A percentile compares a stretch with the other conserved stretches of the same genome.
These are phyloP conservation scores for Nannochloropsis gaditana DNA, from an alignment of 108 stramenopile genomes.

Conservation along the genomic window DNA sequence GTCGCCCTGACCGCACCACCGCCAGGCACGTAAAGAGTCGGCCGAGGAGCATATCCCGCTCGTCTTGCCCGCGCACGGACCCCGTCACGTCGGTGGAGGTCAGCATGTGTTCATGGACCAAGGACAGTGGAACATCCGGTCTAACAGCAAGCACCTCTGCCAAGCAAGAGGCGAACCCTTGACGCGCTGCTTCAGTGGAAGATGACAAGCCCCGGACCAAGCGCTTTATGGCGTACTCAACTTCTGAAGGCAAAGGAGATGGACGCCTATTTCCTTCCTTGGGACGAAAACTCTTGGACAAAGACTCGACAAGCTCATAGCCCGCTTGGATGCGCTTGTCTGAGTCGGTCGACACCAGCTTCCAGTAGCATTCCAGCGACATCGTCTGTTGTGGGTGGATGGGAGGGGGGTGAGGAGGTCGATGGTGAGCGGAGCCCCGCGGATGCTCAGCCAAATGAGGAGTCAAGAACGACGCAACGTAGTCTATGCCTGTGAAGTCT, in stretches of 20 bases:
- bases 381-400: background rate
- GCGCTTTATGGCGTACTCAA: constrained; percentile 48
- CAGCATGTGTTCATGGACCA: constrained; percentile 34
- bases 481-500: no score
- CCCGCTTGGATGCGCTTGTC: constrained; percentile 6
- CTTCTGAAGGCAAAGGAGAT: constrained; percentile 23
- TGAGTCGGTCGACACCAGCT: constrained; percentile 8
- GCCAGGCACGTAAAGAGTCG: constrained; percentile 48
- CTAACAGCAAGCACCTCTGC: constrained; percentile 31
- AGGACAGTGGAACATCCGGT: constrained; percentile 29
- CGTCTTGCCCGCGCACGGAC: constrained; percentile 49
- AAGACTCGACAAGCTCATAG: background rate
- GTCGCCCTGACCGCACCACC: constrained; percentile 42
- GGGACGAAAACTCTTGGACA: background rate
- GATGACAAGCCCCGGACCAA: constrained; percentile 50
- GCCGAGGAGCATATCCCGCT: constrained; percentile 47
- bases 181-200: constrained; percentile 47
- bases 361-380: constrained; percentile 2
- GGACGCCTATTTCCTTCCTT: background rate
- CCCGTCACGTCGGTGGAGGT: constrained; percentile 38
- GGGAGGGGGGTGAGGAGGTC: constrained; percentile 13
- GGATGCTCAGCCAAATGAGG: no score
- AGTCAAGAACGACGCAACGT: no score
- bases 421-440: no score
- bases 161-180: constrained; percentile 51